Conservation (phyloP, 164 flowering plant species). For the Kalanchoe fedtschenkoi region DNA sequence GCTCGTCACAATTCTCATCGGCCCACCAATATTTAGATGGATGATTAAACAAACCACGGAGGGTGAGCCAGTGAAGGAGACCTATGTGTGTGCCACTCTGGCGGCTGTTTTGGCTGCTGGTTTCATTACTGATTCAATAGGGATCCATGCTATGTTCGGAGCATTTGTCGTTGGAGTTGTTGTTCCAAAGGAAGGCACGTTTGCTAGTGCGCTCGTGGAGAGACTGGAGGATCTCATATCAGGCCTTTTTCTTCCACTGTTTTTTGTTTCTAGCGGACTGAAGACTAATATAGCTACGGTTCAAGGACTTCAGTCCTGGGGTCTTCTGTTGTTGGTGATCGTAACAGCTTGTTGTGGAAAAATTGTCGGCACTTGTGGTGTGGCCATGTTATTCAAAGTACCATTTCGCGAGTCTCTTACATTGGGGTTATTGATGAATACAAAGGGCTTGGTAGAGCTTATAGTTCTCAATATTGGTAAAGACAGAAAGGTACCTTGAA, state of each 20-base stretch:
- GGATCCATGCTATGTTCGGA: slow-evolving; percentile 79
- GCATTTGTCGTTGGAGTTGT: slow-evolving; percentile 66
- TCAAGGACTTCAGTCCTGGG: slow-evolving; percentile 69
- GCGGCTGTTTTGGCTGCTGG: slow-evolving; percentile 56
- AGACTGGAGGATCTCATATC: slow-evolving; percentile 83
- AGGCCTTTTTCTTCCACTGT: slow-evolving; percentile 63
- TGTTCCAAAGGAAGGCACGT: slow-evolving; percentile 69
- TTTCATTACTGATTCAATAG: slow-evolving; percentile 59
- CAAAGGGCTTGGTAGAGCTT: slow-evolving; percentile 79
- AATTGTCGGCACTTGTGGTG: slow-evolving; percentile 51
- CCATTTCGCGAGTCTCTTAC: slow-evolving; percentile 47
- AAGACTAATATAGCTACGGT: slow-evolving; percentile 74
- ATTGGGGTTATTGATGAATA: slow-evolving; percentile 74
- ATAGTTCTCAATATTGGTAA: slow-evolving; percentile 90
- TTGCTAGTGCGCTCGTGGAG: slow-evolving; percentile 55
- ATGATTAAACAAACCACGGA: slow-evolving; percentile 38
- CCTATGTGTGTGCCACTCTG: slow-evolving; percentile 46
- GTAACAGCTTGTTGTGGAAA: slow-evolving; percentile 73
- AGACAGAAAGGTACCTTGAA: slow-evolving; percentile 34
- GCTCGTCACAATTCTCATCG: slow-evolving; percentile 10
- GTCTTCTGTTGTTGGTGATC: slow-evolving; percentile 59
- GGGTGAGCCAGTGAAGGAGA: slow-evolving; percentile 63
- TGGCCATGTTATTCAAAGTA: slow-evolving; percentile 33
- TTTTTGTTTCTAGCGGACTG: slow-evolving; percentile 74
- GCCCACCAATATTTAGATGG: slow-evolving; percentile 42